Evolutionary conservation across 2,329 filamentous ascomycete genomes (phyloP), one percentile per base, ranked within the genome.

Genomic region (Calonectria pseudoreteaudii): DNA sequence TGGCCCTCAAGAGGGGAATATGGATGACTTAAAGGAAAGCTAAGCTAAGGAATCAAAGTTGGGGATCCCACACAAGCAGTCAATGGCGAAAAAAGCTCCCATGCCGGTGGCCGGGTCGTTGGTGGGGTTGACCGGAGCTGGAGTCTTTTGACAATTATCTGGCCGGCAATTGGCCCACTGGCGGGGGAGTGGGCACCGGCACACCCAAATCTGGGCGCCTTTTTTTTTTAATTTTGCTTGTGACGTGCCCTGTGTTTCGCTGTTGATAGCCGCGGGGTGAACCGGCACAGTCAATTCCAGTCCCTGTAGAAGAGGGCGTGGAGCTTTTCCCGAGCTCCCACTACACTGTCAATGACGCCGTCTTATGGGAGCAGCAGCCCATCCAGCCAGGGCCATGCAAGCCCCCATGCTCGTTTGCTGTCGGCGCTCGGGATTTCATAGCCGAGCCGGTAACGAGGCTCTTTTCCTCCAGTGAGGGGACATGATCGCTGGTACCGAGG

Each of bases 341-440:
- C 23, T 65, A 10, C 9, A 18, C 26, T 66, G 36, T 34, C 62
- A 47, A 36, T 66, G 66, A 69, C 58, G 71, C 71, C 50, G 56
- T 62, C 34, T 62, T 62, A 62, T 62, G 56, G 14, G 26, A 20
- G 18, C 8, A 34, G 31, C 31, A 30, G 11, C 50, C 50, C 50
- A 16, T 20, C n/a, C 8, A 26, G n/a, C 18, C 18, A 36, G 53
- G 53, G 65, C 38, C 13, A 53, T n/a, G 13, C 64, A 49, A 50
- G n/a, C n/a, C n/a, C 49, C 52, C 14, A 34, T 68, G 56, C 11
- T 28, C 31, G 50, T 49, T 23, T 70, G 49, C 71, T 66, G 65
- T 71, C 78, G 78, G 78, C 74, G 74, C 68, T 76, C 75, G 76
- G 78, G 64, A 76, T 71, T 74, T 66, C 53, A 79, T 80, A 80